Evolutionary conservation across 768 basidiomycete genomes (phyloP).

Genomic region (Amanita brunnescens): DNA sequence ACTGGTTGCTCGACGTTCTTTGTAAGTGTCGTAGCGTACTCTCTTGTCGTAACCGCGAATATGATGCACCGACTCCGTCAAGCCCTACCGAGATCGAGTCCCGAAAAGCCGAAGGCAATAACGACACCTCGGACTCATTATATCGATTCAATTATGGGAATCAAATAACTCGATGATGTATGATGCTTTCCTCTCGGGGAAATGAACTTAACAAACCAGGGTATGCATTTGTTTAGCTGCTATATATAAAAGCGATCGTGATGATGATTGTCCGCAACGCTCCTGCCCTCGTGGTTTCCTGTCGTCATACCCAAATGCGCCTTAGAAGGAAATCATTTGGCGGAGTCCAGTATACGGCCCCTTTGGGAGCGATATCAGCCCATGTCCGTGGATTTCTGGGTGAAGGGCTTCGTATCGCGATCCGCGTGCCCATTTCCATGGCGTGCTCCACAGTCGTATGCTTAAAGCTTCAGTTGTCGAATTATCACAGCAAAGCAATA

Average conservation of each 20-base stretch:
- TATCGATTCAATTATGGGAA: not conserved
- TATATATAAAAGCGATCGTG: not conserved
- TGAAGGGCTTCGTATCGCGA: not conserved
- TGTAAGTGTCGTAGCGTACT: not conserved
- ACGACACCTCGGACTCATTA: too few relatives aligned
- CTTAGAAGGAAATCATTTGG: not conserved
- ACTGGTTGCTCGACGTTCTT: not conserved
- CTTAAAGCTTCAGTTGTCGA: not conserved
- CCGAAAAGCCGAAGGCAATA: too few relatives aligned
- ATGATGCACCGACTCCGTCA: too few relatives aligned
- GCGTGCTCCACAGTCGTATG: too few relatives aligned
- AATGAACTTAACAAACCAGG: not conserved
- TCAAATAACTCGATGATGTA: not conserved
- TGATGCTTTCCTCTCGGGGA: not conserved
- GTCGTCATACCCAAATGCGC: not conserved
- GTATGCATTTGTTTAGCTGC: not conserved
- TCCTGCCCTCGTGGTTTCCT: not conserved
- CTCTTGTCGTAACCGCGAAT: not conserved
- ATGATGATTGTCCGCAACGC: not conserved
- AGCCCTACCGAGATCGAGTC: too few relatives aligned
- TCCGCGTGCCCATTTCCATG: too few relatives aligned
- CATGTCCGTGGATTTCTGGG: not conserved
- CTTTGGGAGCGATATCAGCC: too few relatives aligned
- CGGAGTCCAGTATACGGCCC: too few relatives aligned
- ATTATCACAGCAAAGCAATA: too few relatives aligned